These are phyloP conservation scores for Leccinum pellstonianum DNA, from an alignment of 768 basidiomycete species.

Conservation along the genomic window DNA sequence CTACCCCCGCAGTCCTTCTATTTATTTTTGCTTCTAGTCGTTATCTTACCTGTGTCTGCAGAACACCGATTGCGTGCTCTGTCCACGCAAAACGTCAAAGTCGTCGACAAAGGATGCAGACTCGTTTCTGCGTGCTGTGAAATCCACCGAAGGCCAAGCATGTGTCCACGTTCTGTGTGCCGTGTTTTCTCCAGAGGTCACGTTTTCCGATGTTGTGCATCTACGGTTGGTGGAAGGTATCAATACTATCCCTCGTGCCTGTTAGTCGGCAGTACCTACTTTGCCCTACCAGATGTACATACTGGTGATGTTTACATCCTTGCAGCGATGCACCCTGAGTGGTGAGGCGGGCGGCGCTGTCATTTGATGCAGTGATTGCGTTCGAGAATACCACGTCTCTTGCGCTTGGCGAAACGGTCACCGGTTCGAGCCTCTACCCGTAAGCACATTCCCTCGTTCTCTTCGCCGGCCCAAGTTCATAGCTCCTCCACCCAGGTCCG, in stretches of 20 bases:
- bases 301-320: conserved; percentile 11
- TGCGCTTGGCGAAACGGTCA: conserved; percentile 88
- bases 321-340: conserved; percentile 76
- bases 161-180: conserved; percentile 93
- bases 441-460: conserved; percentile 34
- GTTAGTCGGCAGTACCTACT: conserved; percentile 69
- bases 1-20: no score
- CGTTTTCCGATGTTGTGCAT: conserved; percentile 70
- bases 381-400: conserved; percentile 76
- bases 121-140: conserved; percentile 71
- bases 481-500: conserved; percentile 55
- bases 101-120: conserved; percentile 50
- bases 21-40: background rate
- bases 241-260: conserved; percentile 63
- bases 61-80: conserved; percentile 85
- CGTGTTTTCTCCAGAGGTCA: conserved; percentile 82
- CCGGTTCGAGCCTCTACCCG: conserved; percentile 88
- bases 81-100: conserved; percentile 51
- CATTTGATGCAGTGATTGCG: conserved; percentile 81
- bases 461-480: background rate
- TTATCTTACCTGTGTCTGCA: conserved; percentile 29
- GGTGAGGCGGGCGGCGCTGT: conserved; percentile 71
- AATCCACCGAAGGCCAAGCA: conserved; percentile 90
- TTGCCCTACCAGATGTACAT: background rate
- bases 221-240: conserved; percentile 86